phyloP scores from a whole-genome alignment of 345 rosid species.

The Eucalyptus regnans region DNA sequence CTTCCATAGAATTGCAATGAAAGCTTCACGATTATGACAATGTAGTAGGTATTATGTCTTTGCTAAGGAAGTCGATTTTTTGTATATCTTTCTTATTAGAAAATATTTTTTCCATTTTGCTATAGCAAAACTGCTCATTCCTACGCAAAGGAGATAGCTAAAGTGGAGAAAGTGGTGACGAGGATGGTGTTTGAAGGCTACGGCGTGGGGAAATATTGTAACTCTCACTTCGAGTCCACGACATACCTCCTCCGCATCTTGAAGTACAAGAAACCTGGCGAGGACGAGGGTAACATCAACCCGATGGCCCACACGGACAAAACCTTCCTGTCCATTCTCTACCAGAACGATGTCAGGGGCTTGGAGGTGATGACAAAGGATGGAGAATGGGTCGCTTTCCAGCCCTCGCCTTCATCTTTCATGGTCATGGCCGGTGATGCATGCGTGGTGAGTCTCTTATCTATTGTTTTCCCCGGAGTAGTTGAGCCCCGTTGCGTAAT shows the following conservation, averaged over 20 bases:
- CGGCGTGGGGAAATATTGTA: conserved; percentile 9
- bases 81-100: background rate
- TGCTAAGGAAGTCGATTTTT: background rate
- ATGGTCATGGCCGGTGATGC: conserved; percentile 14
- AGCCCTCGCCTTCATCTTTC: conserved; percentile 4
- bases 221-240: conserved; percentile 2
- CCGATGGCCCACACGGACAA: conserved; percentile 14
- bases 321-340: conserved; percentile 7
- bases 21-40: background rate
- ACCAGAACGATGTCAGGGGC: conserved; percentile 16
- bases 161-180: conserved; percentile 1
- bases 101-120: background rate
- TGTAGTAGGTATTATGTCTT: background rate
- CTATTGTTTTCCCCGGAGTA: background rate
- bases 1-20: background rate
- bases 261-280: conserved; percentile 4
- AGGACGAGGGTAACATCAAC: background rate
- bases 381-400: conserved; percentile 5
- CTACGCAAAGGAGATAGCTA: background rate
- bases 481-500: background rate
- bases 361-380: conserved; percentile 15
- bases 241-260: conserved; percentile 5
- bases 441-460: background rate
- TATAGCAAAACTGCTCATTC: conserved; percentile 4
- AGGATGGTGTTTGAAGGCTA: conserved; percentile 12